phyloP scores from a whole-genome alignment of 805 yeast genomes.

The Lipomyces mesembrius region DNA sequence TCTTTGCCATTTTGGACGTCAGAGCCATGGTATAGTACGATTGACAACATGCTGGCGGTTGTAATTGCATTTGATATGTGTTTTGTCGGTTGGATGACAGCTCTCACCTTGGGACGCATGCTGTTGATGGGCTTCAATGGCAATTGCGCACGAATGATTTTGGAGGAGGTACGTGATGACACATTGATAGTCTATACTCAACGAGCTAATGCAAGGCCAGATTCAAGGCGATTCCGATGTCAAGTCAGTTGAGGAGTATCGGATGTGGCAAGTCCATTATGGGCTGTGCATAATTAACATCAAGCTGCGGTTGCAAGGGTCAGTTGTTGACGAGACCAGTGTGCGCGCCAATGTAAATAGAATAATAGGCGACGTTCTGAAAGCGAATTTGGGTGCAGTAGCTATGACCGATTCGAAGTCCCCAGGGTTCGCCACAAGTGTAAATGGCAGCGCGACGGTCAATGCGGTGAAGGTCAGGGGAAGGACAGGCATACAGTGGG shows the following conservation, averaged over 20 bases:
- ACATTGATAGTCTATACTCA: conserved; percentile 7
- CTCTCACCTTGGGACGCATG: conserved; percentile 51
- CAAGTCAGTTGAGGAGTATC: conserved; percentile 42
- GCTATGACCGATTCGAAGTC: not conserved
- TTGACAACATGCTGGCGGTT: conserved; percentile 48
- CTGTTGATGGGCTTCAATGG: conserved; percentile 52
- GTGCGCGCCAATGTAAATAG: conserved; percentile 41
- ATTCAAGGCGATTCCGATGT: conserved; percentile 43
- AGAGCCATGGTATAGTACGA: conserved; percentile 38
- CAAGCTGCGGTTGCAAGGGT: conserved; percentile 45
- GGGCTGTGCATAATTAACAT: conserved; percentile 50
- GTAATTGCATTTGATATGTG: conserved; percentile 49
- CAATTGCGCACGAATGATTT: conserved; percentile 41
- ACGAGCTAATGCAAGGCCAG: not conserved
- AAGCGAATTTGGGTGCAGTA: conserved; percentile 29
- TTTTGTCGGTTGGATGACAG: conserved; percentile 49
- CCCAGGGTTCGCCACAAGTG: conserved; percentile 19
- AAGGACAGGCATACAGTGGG: conserved; percentile 32
- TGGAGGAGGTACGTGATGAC: conserved; percentile 1
- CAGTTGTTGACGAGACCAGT: conserved; percentile 43
- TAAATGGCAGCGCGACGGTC: conserved; percentile 22
- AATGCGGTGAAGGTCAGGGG: conserved; percentile 21
- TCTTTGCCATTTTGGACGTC: conserved; percentile 28
- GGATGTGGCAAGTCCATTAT: conserved; percentile 53
- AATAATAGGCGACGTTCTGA: conserved; percentile 33